Evolutionary conservation across 2,329 filamentous ascomycete genomes (phyloP).

Genomic region (Penicillium griseofulvum): DNA sequence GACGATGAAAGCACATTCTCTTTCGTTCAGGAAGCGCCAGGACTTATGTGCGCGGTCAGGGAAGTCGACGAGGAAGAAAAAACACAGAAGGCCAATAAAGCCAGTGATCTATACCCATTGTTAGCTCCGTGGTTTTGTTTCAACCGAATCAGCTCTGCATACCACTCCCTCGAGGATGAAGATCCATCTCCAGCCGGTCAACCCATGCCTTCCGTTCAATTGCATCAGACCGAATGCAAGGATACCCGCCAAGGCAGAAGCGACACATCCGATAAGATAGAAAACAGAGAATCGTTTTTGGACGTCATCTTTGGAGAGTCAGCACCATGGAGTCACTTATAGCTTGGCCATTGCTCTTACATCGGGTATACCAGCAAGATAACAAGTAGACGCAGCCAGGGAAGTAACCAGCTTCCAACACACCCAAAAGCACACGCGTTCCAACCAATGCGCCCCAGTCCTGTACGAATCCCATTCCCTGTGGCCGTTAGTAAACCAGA

Average conservation of each 20-base stretch:
- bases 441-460: constrained; percentile 28
- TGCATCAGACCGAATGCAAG: constrained; percentile 44
- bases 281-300: constrained; percentile 44
- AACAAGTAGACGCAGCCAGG: constrained; percentile 68
- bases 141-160: not conserved
- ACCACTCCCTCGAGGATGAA: constrained; percentile 54
- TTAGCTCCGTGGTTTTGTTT: not conserved
- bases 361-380: constrained; percentile 67
- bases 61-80: constrained; percentile 40
- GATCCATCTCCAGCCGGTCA: constrained; percentile 54
- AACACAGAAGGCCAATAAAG: constrained; percentile 28
- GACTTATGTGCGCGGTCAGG: constrained; percentile 33
- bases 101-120: constrained; percentile 25
- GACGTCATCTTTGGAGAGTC: constrained; percentile 24
- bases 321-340: not conserved
- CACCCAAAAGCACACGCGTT: constrained; percentile 27
- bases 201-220: constrained; percentile 43
- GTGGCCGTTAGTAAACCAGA: not conserved
- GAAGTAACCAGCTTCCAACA: constrained; percentile 58
- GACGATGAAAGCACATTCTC: constrained; percentile 51
- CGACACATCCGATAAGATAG: constrained; percentile 51
- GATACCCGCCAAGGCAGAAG: constrained; percentile 50
- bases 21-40: constrained; percentile 35
- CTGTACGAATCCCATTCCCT: constrained; percentile 33
- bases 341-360: constrained; percentile 12